phyloP scores from a whole-genome alignment of 1,139 yeast genomes.

The Groenewaldozyma auringiensis region DNA sequence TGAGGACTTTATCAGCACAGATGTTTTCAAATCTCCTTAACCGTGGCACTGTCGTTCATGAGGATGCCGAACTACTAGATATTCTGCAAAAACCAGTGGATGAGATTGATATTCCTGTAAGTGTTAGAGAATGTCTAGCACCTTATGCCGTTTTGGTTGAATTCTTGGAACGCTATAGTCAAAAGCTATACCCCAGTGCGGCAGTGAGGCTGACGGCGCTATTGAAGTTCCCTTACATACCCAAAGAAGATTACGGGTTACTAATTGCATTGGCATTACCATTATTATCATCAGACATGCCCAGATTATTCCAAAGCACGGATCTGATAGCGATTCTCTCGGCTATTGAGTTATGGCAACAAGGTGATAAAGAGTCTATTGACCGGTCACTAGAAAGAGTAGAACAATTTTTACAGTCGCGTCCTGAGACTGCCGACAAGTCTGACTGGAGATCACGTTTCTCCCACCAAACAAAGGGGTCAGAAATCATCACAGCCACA shows the following conservation, averaged over 20 bases:
- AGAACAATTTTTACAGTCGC: conserved; percentile 9
- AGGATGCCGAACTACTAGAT: conserved; percentile 19
- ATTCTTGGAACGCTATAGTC: conserved; percentile 34
- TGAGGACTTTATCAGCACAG: conserved; percentile 40
- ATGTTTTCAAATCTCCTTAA: conserved; percentile 56
- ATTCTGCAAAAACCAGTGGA: conserved; percentile 24
- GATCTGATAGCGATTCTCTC: conserved; percentile 44
- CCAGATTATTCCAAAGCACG: conserved; percentile 21
- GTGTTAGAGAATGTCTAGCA: conserved; percentile 57
- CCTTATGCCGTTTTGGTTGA: conserved; percentile 64
- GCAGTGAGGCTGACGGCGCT: conserved; percentile 42
- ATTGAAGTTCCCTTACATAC: conserved; percentile 58
- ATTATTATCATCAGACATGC: conserved; percentile 15
- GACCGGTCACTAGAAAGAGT: conserved; percentile 13
- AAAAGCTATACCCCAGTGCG: conserved; percentile 27
- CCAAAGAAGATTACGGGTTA: conserved; percentile 42
- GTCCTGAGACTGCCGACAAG: neutral
- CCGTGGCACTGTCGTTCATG: conserved; percentile 32
- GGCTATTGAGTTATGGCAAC: conserved; percentile 41
- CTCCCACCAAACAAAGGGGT: neutral
- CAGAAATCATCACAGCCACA: conserved; percentile 13
- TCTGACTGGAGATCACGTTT: conserved; percentile 13
- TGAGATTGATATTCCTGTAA: conserved; percentile 36
- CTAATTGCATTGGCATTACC: conserved; percentile 31
- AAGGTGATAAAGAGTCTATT: conserved; percentile 12